Base-by-base conservation (phyloP, 495 filamentous ascomycete species). In the Sporormia fimetaria region DNA sequence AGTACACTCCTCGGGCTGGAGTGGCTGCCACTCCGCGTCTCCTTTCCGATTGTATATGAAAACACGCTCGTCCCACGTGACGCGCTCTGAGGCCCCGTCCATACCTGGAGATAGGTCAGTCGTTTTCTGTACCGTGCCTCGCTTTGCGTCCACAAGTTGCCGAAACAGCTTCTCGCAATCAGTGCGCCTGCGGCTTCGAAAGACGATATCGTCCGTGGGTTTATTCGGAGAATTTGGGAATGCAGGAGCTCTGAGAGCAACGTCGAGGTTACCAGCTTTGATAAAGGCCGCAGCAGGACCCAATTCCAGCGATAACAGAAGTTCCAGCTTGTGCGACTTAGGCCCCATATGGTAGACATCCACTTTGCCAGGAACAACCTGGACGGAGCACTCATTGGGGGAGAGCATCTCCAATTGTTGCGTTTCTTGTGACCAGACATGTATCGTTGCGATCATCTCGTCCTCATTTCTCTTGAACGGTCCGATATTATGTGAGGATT, bases 301-400 rank as follows among this genome's bases (percentile, higher is more conserved):
- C 15, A 48, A 25, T 14, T 48, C 33, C 10, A 49, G 12, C 2
- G 15, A 36, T 10, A 42, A 21, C 14, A 49, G 22, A 10, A 33
- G 38, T 9, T 14, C 11, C 24, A 26, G 37, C 7, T 4, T 8
- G 3, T 42, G 27, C 6, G 31, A 30, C 10, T 16, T 9, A 7
- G 31, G 26, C 3, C 38, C 45, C 1, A 18, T 37, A 26, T 36
- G 32, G 22, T 34, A 42, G 15, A 49, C 15, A 11, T 32, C 24
- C 12, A 42, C n/a, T 15, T 32, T 49, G 32, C 45, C 45, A 11
- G 38, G 45, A 21, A 28, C 14, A 8, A 42, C 27, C 8, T 34
- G 31, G 10, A 49, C 16, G 10, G n/a, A 34, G 16, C 31, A 35
- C 20, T 42, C 37, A 15, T 30, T 10, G 9, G 24, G 18, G 2